Evolutionary conservation across 805 yeast species (phyloP).

Genomic region (Candida tammaniensis): DNA sequence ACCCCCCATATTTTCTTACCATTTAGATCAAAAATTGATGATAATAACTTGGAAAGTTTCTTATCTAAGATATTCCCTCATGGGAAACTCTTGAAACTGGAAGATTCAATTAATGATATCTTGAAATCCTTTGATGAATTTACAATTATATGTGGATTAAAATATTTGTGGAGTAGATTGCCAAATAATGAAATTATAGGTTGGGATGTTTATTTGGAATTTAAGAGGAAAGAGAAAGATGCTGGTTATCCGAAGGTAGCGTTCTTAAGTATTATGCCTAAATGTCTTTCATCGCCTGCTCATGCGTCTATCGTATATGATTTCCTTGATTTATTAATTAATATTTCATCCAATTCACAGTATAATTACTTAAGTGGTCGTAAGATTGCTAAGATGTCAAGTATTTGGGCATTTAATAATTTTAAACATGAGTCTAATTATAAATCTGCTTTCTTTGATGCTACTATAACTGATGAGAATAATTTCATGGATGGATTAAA

Average conservation of each 20-base stretch:
- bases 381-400: conserved; percentile 77
- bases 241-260: conserved; percentile 69
- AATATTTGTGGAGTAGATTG: conserved; percentile 83
- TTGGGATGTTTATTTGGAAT: conserved; percentile 78
- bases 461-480: conserved; percentile 30
- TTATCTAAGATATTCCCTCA: conserved; percentile 57
- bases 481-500: conserved; percentile 67
- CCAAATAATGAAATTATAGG: conserved; percentile 80
- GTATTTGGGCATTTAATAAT: conserved; percentile 79
- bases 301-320: conserved; percentile 90
- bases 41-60: conserved; percentile 55
- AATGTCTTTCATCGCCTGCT: conserved; percentile 75
- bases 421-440: conserved; percentile 16
- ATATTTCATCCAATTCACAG: conserved; percentile 75
- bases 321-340: conserved; percentile 75
- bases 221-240: conserved; percentile 60
- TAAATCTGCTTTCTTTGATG: conserved; percentile 35
- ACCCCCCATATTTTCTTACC: conserved; percentile 77
- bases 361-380: conserved; percentile 77
- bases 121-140: conserved; percentile 56
- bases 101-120: conserved; percentile 22
- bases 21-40: conserved; percentile 67
- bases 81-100: conserved; percentile 42
- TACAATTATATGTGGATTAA: conserved; percentile 69
- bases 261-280: conserved; percentile 79